phyloP scores from a whole-genome alignment of 78 protist species.

The Dictyostelium intermedium region DNA sequence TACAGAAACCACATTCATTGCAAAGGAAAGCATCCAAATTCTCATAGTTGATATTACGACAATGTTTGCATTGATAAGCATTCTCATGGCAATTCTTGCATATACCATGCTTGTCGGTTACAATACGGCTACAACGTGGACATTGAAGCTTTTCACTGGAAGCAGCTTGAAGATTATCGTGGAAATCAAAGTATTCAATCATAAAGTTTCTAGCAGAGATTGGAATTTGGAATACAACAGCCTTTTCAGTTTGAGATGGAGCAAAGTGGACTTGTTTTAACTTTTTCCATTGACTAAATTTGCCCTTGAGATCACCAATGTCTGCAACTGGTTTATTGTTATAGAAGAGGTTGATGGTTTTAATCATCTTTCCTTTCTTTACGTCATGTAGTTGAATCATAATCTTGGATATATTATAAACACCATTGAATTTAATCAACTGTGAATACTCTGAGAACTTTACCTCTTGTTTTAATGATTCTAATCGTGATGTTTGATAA shows the following conservation, averaged over 20 bases:
- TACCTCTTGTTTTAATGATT: slow-evolving; percentile 73
- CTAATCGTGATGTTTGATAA: slow-evolving; percentile 38
- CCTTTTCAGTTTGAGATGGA: slow-evolving; percentile 79
- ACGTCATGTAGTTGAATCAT: slow-evolving; percentile 48
- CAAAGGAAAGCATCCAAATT: slow-evolving; percentile 94
- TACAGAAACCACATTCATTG: slow-evolving; percentile 95
- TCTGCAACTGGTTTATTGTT: slow-evolving; percentile 76
- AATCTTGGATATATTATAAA: slow-evolving; percentile 29
- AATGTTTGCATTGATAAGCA: slow-evolving; percentile 96
- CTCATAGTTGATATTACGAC: slow-evolving; percentile 97
- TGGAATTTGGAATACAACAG: slow-evolving; percentile 74
- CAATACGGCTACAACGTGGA: slow-evolving; percentile 89
- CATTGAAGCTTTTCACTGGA: slow-evolving; percentile 82
- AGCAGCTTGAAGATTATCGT: slow-evolving; percentile 44
- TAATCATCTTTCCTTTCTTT: slow-evolving; percentile 70
- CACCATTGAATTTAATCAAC: slow-evolving; percentile 49
- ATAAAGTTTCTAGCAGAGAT: slow-evolving; percentile 84
- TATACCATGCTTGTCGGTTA: slow-evolving; percentile 89
- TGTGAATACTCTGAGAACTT: slow-evolving; percentile 82
- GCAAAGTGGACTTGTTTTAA: slow-evolving; percentile 29
- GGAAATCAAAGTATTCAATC: slow-evolving; percentile 90
- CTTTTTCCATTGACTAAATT: slow-evolving; percentile 81
- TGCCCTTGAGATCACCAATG: slow-evolving; percentile 79
- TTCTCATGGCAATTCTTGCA: slow-evolving; percentile 96
- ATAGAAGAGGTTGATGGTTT: slow-evolving; percentile 81